Base-by-base conservation (phyloP, 306 rosid species). In the Lathyrus oleraceus region DNA sequence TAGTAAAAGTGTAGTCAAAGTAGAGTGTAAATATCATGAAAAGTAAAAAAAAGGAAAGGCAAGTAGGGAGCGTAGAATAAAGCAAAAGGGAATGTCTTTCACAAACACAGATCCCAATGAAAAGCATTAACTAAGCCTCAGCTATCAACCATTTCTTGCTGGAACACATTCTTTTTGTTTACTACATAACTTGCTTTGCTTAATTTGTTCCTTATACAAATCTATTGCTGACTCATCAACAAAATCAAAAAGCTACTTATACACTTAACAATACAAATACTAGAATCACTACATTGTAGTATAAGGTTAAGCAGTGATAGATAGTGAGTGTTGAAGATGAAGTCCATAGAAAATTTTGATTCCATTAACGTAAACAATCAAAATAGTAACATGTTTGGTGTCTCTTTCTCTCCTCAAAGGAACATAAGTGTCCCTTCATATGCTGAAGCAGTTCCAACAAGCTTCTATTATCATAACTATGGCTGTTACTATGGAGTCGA, bases 71-170 rank as follows among this genome's bases (percentile, higher is more conserved):
- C 61, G 76, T 52, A 70, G 74, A 70, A 43, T 69, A 84, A 81
- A 83, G 87, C 82, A 76, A 86, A 91, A 88, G 83, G 53, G 70
- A 65, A 84, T 81, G 90, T 84, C 88, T 91, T 87, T 91, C 91
- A 79, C 91, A 80, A 36, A 69, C 93, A 91, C 93, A 70, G 91
- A 91, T 91, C 91, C 97, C 87, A 78, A 87, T 82, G 83, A 84
- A 86, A 83, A 76, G 80, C 70, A 69, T 76, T 82, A 80, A 78
- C 75, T 79, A 79, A 80, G 69, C 83, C 87, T 79, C n/a, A 83
- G 67, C 60, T 21, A 53, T 35, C 85, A 23, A 23, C 27, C 27
- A 81, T 71, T 70, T 65, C 87, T 74, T 82, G 82, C 86, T 85
- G 83, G 66, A 79, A 74, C 81, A 78, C 87, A 91, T 88, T 88